A percentile compares a stretch with the other conserved stretches of the same genome.
Conservation (phyloP, 106 monocot genomes). For the Acanthochlamys bracteata region DNA sequence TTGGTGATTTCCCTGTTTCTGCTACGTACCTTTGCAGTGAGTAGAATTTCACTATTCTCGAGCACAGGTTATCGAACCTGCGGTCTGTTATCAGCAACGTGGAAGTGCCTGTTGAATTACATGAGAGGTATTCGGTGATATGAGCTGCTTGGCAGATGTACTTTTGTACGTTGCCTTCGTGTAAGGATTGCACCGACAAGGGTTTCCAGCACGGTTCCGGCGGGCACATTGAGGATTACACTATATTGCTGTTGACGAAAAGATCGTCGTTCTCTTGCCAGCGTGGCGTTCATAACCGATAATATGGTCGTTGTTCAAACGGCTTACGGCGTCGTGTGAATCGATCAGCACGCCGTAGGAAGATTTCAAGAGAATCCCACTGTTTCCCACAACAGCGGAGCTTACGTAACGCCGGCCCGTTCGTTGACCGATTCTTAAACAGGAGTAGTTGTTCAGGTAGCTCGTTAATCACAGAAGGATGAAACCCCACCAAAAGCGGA, state of each 20-base stretch:
- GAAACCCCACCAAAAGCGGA: conserved; percentile 10
- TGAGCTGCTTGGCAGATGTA: conserved; percentile 53
- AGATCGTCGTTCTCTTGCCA: conserved; percentile 31
- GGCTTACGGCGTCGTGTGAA: conserved; percentile 35
- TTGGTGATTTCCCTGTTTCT: conserved; percentile 15
- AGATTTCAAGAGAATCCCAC: conserved; percentile 33
- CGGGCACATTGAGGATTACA: conserved; percentile 26
- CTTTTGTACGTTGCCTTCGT: conserved; percentile 25
- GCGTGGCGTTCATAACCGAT: conserved; percentile 27
- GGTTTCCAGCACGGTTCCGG: no score
- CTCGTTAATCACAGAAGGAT: conserved; percentile 2
- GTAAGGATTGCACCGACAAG: conserved; percentile 42
- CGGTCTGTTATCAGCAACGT: conserved; percentile 39
- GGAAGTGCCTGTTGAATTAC: conserved; percentile 22
- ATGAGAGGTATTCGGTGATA: conserved; percentile 30
- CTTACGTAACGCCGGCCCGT: conserved; percentile 17
- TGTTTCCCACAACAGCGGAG: conserved; percentile 61
- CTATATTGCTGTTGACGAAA: conserved; percentile 60
- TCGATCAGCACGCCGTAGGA: conserved; percentile 27
- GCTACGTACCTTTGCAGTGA: conserved; percentile 39
- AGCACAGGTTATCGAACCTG: conserved; percentile 36
- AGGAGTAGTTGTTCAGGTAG: no score
- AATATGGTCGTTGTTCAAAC: conserved; percentile 48
- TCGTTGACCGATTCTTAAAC: no score
- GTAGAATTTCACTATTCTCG: conserved; percentile 41